Conservation (phyloP, 306 rosid species). For the Arachis hypogaea region DNA sequence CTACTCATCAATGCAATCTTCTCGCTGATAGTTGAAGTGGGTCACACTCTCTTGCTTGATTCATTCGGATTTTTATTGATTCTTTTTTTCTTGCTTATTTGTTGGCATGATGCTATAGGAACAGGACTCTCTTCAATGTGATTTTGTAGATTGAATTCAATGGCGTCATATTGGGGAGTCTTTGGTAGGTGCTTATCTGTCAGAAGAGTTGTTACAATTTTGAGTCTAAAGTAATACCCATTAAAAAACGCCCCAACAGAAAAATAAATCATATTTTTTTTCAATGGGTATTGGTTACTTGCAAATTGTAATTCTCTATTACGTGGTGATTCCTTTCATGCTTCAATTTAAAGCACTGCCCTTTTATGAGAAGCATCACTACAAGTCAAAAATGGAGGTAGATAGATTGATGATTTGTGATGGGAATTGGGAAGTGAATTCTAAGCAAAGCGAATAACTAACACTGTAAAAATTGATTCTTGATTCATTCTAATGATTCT, state of each 20-base stretch:
- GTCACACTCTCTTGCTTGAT: constrained; percentile 29
- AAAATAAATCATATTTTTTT: not conserved
- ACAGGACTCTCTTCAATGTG: not conserved
- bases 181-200: constrained; percentile 48
- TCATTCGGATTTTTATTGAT: not conserved
- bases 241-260: not conserved
- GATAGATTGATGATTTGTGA: constrained; percentile 40
- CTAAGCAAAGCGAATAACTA: constrained; percentile 57
- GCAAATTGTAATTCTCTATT: not conserved
- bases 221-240: constrained; percentile 44
- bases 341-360: constrained; percentile 37
- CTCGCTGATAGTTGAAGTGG: constrained; percentile 34
- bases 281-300: not conserved
- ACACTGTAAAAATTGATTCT: constrained; percentile 20
- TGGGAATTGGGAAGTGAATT: constrained; percentile 52
- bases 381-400: constrained; percentile 41
- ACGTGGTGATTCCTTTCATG: constrained; percentile 35
- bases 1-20: constrained; percentile 8
- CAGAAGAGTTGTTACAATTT: constrained; percentile 51
- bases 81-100: not conserved
- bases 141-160: not conserved
- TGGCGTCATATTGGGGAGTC: constrained; percentile 55
- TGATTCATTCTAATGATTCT: constrained; percentile 7
- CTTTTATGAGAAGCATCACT: constrained; percentile 43
- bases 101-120: not conserved